A percentile compares a stretch with the other conserved stretches of the same genome.
phyloP scores from a whole-genome alignment of 2,329 filamentous ascomycete genomes.

The Aspergillus alliaceus region DNA sequence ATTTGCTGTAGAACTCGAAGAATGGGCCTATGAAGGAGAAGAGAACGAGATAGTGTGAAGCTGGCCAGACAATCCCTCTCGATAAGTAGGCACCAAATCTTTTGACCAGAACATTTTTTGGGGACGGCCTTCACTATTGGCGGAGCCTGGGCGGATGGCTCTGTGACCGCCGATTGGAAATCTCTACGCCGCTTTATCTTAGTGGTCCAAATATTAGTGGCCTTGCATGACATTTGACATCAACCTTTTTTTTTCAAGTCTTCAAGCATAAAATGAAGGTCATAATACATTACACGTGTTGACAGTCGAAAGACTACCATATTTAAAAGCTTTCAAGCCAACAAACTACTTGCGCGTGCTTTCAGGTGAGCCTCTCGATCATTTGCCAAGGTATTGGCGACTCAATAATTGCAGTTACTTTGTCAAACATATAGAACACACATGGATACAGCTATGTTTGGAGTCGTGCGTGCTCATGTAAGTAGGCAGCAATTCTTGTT shows the following conservation, averaged over 20 bases:
- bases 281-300: no score
- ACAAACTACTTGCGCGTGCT: not conserved
- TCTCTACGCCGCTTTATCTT: not conserved
- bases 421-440: not conserved
- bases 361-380: not conserved
- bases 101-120: not conserved
- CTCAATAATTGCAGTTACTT: no score
- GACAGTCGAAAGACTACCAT: no score
- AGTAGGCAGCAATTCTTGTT: not conserved
- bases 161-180: slow-evolving; percentile 8
- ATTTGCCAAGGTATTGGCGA: not conserved
- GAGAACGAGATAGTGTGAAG: slow-evolving; percentile 1
- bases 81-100: no score
- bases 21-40: not conserved
- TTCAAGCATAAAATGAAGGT: not conserved
- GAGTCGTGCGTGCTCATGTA: not conserved
- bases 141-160: slow-evolving; percentile 9
- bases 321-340: not conserved
- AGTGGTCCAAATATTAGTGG: not conserved
- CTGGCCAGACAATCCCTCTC: not conserved
- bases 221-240: not conserved
- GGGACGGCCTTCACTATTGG: slow-evolving; percentile 6
- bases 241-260: not conserved
- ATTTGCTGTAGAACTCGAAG: not conserved
- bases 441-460: not conserved